phyloP scores from a whole-genome alignment of 495 filamentous ascomycete species.

The Cladorrhinum samala region DNA sequence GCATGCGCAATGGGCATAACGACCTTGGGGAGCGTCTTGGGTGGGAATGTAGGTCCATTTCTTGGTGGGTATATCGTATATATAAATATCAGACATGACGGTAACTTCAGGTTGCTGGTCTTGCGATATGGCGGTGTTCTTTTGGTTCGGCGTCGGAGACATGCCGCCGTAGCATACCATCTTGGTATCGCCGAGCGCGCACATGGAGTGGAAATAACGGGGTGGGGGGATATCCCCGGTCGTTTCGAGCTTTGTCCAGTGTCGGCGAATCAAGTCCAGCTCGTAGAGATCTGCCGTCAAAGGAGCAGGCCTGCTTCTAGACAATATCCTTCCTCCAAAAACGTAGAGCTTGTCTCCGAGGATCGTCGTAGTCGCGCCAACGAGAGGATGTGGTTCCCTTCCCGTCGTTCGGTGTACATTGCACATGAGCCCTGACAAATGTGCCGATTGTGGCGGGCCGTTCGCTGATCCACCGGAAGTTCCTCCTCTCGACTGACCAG shows the following conservation, averaged over 20 bases:
- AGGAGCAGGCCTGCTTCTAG: conserved; percentile 66
- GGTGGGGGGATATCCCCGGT: conserved; percentile 81
- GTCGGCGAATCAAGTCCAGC: conserved; percentile 80
- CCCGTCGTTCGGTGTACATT: conserved; percentile 90
- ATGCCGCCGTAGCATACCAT: conserved; percentile 97
- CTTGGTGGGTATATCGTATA: conserved; percentile 81
- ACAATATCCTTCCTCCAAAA: conserved; percentile 86
- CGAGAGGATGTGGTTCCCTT: conserved; percentile 79
- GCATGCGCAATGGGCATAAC: conserved; percentile 94
- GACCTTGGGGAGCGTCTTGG: conserved; percentile 78
- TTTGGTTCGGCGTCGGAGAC: conserved; percentile 65
- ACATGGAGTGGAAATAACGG: conserved; percentile 94
- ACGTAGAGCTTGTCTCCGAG: conserved; percentile 92
- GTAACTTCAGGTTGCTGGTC: conserved; percentile 82
- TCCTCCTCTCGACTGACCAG: conserved; percentile 33
- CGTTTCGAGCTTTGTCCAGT: conserved; percentile 86
- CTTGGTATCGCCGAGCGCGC: conserved; percentile 87
- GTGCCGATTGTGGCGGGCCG: conserved; percentile 42
- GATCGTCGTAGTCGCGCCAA: conserved; percentile 92
- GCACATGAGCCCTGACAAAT: conserved; percentile 84
- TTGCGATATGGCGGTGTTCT: conserved; percentile 39
- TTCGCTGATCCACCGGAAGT: conserved; percentile 43
- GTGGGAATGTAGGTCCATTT: conserved; percentile 82
- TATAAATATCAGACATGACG: conserved; percentile 97
- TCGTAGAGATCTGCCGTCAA: conserved; percentile 89